Evolutionary conservation across 495 filamentous ascomycete genomes (phyloP), one percentile per base, ranked within the genome.

Genomic region (Trichoderma erinaceum): DNA sequence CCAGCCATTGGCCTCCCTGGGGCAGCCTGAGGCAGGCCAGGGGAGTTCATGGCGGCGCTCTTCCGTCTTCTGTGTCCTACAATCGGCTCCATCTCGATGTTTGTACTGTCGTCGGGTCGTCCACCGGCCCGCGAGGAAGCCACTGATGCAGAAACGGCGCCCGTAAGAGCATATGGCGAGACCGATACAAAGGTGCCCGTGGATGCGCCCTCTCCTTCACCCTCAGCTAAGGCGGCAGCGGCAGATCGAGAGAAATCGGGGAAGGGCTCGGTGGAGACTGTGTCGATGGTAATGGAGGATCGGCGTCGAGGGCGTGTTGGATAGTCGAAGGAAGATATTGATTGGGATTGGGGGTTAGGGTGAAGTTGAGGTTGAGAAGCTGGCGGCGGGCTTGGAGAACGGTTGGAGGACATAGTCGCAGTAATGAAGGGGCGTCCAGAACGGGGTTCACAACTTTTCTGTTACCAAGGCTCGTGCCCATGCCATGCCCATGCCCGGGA

Each of bases 31-130:
- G 43, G 41, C 41, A 41, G n/a, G 63, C 66, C 44, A 32, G 21
- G 72, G 50, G 79, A 75, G 65, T 79, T 82, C 63, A 84, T 80
- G 65, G 87, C 76, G 41, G 85, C 88, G 76, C 86, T 88, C 52
- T 86, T 80, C 56, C 86, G 84, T 65, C 85, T 83, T 67, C 86
- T 85, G 73, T 87, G 85, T 66, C 80, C 77, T 15, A 77, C 75
- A 66, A 81, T 76, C 41, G 80, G 68, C 58, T 77, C 80, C 81
- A 83, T 83, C 73, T 83, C 81, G 72, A 83, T 79, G 64, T 78
- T 79, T 13, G 56, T 32, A 21, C n/a, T 48, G n/a, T 66, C 65
- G 65, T 43, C 21, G 38, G 64, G 50, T 16, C 50, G 50, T 23
- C 50, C 50, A n/a, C 50, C 50, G 21, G 21, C 21, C 18, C 50